Percentiles rank a stretch among this genome's conserved stretches.
Evolutionary conservation across 768 basidiomycete species (phyloP).

Genomic region (Lactarius indigo): DNA sequence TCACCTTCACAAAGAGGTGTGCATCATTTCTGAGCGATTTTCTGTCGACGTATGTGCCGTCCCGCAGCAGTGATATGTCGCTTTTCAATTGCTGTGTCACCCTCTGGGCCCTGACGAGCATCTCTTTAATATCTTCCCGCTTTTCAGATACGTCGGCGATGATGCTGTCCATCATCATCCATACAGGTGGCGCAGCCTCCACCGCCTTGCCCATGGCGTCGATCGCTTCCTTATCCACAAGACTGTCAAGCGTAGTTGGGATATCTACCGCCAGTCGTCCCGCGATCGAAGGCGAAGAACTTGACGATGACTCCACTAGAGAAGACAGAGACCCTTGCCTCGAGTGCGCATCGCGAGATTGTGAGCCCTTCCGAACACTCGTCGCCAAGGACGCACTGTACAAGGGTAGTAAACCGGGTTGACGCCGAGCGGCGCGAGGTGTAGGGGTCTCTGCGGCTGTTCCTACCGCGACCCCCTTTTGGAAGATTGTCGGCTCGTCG

Average conservation of each 20-base stretch:
- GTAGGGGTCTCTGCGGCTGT: constrained; percentile 29
- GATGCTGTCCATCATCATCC: constrained; percentile 75
- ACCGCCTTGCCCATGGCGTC: constrained; percentile 77
- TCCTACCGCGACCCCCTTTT: constrained; percentile 42
- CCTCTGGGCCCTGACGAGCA: constrained; percentile 57
- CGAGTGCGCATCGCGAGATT: constrained; percentile 34
- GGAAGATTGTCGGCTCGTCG: constrained; percentile 40
- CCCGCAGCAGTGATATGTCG: constrained; percentile 55
- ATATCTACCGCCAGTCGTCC: constrained; percentile 43
- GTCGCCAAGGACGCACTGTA: constrained; percentile 4
- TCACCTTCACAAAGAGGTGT: constrained; percentile 77
- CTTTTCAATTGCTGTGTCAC: constrained; percentile 61
- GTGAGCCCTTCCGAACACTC: constrained; percentile 1
- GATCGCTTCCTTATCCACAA: constrained; percentile 76
- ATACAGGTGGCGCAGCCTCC: constrained; percentile 75
- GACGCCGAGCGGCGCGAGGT: constrained; percentile 30
- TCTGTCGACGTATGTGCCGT: constrained; percentile 51
- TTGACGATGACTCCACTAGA: constrained; percentile 39
- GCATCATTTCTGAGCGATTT: constrained; percentile 73
- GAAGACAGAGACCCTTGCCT: constrained; percentile 44
- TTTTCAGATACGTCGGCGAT: constrained; percentile 45
- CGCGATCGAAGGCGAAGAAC: constrained; percentile 38
- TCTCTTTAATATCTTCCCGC: constrained; percentile 46
- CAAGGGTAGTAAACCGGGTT: constrained; percentile 20
- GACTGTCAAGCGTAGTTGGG: constrained; percentile 52